These are phyloP conservation scores for Gonium pectorale DNA, from an alignment of 139 green algal genomes.

Conservation along the genomic window DNA sequence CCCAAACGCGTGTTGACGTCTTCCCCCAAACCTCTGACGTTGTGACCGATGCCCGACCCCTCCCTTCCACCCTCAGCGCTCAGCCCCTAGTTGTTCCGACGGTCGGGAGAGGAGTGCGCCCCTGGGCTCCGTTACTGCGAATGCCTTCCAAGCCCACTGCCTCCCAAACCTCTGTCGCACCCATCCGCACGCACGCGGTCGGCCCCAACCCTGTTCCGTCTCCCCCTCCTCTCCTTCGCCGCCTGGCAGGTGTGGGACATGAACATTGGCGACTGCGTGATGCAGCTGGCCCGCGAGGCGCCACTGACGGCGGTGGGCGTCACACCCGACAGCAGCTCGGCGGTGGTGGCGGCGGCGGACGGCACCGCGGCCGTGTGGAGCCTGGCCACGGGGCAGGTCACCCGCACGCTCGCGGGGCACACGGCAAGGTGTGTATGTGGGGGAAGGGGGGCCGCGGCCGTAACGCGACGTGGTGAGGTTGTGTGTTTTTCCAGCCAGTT, in stretches of 20 bases:
- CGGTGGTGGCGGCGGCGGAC: conserved; percentile 65
- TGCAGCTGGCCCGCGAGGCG: conserved; percentile 60
- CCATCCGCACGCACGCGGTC: too few relatives aligned
- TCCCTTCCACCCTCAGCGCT: too few relatives aligned
- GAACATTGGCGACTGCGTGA: conserved; percentile 88
- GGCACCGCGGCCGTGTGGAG: conserved; percentile 73
- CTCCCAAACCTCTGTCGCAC: too few relatives aligned
- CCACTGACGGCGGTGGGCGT: conserved; percentile 72
- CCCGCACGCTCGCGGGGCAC: conserved; percentile 67
- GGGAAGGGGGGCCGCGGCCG: neutral
- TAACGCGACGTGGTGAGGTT: neutral
- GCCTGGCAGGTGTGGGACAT: conserved; percentile 83
- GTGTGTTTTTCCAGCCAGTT: too few relatives aligned
- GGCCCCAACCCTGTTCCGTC: neutral
- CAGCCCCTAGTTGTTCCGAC: too few relatives aligned
- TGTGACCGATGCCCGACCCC: too few relatives aligned
- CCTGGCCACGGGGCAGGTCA: conserved; percentile 55
- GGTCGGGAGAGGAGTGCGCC: too few relatives aligned
- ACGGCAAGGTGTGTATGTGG: conserved; percentile 23
- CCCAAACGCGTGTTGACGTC: too few relatives aligned
- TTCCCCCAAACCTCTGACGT: too few relatives aligned
- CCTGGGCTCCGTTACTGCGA: too few relatives aligned
- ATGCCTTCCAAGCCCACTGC: too few relatives aligned
- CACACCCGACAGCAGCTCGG: conserved; percentile 60
- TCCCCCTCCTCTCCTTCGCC: neutral